phyloP scores from a whole-genome alignment of 116 monocot genomes.

The Dioscorea cayenensis region DNA sequence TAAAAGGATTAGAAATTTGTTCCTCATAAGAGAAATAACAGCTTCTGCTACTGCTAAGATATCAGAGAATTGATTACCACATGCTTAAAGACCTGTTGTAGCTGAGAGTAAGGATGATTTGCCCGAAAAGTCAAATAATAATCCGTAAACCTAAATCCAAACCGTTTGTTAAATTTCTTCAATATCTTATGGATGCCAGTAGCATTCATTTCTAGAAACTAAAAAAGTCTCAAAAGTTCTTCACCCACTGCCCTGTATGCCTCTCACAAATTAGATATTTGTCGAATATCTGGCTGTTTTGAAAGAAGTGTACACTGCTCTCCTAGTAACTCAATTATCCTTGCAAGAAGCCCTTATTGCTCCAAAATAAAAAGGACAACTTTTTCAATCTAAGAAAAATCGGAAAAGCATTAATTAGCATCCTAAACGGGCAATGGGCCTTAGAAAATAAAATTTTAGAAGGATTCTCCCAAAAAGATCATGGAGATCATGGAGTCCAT shows the following conservation, averaged over 20 bases:
- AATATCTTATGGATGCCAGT: slow-evolving; percentile 70
- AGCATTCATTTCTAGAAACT: slow-evolving; percentile 64
- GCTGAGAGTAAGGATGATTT: slow-evolving; percentile 75
- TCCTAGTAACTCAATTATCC: slow-evolving; percentile 39
- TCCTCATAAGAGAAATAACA: not conserved
- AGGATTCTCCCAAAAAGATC: no score
- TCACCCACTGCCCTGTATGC: slow-evolving; percentile 39
- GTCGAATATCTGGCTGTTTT: slow-evolving; percentile 32
- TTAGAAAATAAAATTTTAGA: no score
- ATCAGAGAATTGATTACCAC: slow-evolving; percentile 36
- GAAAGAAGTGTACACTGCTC: slow-evolving; percentile 32
- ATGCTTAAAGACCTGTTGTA: slow-evolving; percentile 78
- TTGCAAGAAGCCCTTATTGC: slow-evolving; percentile 69
- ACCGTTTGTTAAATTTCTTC: slow-evolving; percentile 71
- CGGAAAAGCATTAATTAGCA: not conserved
- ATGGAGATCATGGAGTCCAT: no score
- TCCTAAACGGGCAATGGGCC: not conserved
- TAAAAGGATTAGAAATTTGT: slow-evolving; percentile 1
- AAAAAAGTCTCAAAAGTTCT: slow-evolving; percentile 64
- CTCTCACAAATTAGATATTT: slow-evolving; percentile 45
- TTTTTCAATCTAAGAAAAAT: slow-evolving; percentile 53
- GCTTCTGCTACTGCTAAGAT: no score
- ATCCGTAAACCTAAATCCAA: slow-evolving; percentile 63
- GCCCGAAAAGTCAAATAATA: slow-evolving; percentile 62
- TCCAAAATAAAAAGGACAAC: slow-evolving; percentile 64